These are phyloP conservation scores for Obba rivulosa DNA, from an alignment of 768 basidiomycete species.

Conservation along the genomic window DNA sequence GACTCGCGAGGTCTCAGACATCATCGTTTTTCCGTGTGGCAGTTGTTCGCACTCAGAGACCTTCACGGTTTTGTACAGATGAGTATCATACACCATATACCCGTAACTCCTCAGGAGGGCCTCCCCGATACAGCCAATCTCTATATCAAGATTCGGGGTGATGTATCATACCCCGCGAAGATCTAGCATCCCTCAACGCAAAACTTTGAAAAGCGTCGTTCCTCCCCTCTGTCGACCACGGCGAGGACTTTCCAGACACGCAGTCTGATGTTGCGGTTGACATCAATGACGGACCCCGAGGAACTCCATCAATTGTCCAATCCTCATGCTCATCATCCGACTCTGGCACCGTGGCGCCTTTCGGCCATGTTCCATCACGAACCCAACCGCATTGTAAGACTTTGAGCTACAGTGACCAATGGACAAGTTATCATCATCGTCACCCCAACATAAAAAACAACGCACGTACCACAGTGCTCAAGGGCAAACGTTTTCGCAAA, in stretches of 20 bases:
- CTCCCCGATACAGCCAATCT: too few species aligned
- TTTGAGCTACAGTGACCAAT: slow-evolving; percentile 46
- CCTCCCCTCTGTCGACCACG: not conserved
- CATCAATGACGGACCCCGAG: not conserved
- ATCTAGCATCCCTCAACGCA: too few species aligned
- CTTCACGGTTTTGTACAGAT: too few species aligned
- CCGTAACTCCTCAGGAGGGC: too few species aligned
- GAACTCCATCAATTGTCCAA: not conserved
- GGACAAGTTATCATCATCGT: not conserved
- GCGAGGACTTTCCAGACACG: not conserved
- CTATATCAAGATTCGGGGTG: too few species aligned
- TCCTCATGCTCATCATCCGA: slow-evolving; percentile 45
- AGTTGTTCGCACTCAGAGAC: too few species aligned
- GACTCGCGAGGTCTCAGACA: too few species aligned
- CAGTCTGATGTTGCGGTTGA: not conserved
- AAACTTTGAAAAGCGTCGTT: not conserved
- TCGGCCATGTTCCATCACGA: slow-evolving; percentile 73
- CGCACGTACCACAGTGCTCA: slow-evolving; percentile 54
- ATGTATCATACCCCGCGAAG: too few species aligned
- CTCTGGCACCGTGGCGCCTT: slow-evolving; percentile 51
- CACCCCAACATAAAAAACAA: not conserved
- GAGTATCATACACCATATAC: too few species aligned
- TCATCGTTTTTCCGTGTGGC: too few species aligned
- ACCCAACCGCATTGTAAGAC: slow-evolving; percentile 72
- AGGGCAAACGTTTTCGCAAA: slow-evolving; percentile 57